phyloP scores from a whole-genome alignment of 805 yeast species.

The Barnettozyma populi region DNA sequence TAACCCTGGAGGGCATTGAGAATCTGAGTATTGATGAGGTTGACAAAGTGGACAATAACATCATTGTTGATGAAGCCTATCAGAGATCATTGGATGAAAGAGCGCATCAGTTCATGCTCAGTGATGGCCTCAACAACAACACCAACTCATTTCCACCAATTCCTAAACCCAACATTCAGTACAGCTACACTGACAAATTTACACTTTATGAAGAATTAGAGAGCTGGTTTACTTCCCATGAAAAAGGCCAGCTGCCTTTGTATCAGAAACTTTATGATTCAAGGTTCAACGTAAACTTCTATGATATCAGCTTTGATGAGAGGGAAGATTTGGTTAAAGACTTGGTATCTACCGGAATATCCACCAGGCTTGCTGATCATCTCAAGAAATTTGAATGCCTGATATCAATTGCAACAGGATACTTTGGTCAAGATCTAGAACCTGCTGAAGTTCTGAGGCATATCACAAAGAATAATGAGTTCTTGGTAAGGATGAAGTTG shows the following conservation, averaged over 20 bases:
- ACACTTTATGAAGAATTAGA: slow-evolving; percentile 36
- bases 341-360: slow-evolving; percentile 1
- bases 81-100: slow-evolving; percentile 30
- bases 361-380: not conserved
- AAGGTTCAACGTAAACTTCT: slow-evolving; percentile 11
- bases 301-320: slow-evolving; percentile 11
- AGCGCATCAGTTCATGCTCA: slow-evolving; percentile 28
- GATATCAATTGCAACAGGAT: slow-evolving; percentile 15
- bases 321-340: slow-evolving; percentile 13
- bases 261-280: slow-evolving; percentile 4
- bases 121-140: slow-evolving; percentile 9
- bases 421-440: slow-evolving; percentile 9
- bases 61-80: slow-evolving; percentile 30
- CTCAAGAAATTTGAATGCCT: slow-evolving; percentile 6
- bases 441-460: slow-evolving; percentile 6
- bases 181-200: slow-evolving; percentile 34
- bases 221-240: slow-evolving; percentile 40
- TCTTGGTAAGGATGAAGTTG: slow-evolving; percentile 5
- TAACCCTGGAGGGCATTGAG: slow-evolving; percentile 11
- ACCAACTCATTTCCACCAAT: slow-evolving; percentile 24
- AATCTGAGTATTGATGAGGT: slow-evolving; percentile 36
- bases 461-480: slow-evolving; percentile 9
- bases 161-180: slow-evolving; percentile 39
- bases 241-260: slow-evolving; percentile 12
- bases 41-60: slow-evolving; percentile 27